These are phyloP conservation scores for Fusarium sp. DNA, from an alignment of 2,329 filamentous ascomycete species.

Conservation along the genomic window DNA sequence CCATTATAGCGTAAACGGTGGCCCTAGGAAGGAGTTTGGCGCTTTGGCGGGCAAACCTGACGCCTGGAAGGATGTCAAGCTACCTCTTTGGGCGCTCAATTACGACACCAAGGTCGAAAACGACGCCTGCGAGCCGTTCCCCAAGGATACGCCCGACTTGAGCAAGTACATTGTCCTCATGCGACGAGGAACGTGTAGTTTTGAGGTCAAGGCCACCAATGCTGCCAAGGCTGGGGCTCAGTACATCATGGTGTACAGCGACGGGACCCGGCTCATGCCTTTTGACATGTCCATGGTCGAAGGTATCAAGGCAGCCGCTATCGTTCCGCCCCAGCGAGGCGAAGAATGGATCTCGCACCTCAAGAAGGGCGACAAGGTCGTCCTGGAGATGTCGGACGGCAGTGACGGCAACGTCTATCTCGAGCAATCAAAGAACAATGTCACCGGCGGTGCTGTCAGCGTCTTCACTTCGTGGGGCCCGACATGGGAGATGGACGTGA, in stretches of 20 bases:
- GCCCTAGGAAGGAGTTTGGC: conserved; percentile 57
- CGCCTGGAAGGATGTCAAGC: conserved; percentile 62
- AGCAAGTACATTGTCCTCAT: conserved; percentile 72
- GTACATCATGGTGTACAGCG: conserved; percentile 76
- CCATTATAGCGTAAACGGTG: conserved; percentile 58
- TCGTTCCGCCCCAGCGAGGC: conserved; percentile 61
- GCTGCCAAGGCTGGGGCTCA: conserved; percentile 70
- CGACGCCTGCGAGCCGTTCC: conserved; percentile 68
- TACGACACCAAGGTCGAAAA: conserved; percentile 64
- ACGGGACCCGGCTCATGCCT: conserved; percentile 53
- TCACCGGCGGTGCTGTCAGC: conserved; percentile 67
- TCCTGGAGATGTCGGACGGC: conserved; percentile 62
- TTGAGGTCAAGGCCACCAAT: conserved; percentile 68
- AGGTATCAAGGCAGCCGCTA: conserved; percentile 57
- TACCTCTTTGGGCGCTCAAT: conserved; percentile 66
- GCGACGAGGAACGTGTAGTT: conserved; percentile 71
- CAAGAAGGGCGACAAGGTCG: conserved; percentile 60
- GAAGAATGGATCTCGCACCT: conserved; percentile 62
- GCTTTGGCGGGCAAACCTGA: conserved; percentile 60
- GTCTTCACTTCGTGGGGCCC: conserved; percentile 73
- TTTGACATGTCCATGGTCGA: conserved; percentile 53
- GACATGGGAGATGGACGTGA: conserved; percentile 71
- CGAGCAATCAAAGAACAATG: conserved; percentile 56
- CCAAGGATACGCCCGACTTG: conserved; percentile 70
- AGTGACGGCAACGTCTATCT: conserved; percentile 55